Percentiles rank a stretch among this genome's conserved stretches.
These are phyloP conservation scores for Penicillium expansum DNA, from an alignment of 2,329 filamentous ascomycete genomes.

Conservation along the genomic window DNA sequence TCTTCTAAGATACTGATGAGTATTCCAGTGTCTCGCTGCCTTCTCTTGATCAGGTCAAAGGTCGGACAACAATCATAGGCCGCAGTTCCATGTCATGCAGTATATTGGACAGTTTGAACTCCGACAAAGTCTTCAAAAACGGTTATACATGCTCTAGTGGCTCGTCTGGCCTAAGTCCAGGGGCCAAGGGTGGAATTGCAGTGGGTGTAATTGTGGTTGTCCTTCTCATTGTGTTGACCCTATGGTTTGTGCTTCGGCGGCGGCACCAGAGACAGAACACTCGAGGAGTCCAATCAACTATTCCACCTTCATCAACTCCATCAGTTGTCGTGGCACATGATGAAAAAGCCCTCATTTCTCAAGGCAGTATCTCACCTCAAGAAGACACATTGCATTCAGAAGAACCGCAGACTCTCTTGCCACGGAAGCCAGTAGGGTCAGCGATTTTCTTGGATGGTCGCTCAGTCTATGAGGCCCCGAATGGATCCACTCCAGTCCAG, in stretches of 20 bases:
- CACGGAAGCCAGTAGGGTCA: slow-evolving; percentile 16
- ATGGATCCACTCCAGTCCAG: slow-evolving; percentile 9
- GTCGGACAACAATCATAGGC: slow-evolving; percentile 22
- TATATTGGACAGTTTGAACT: slow-evolving; percentile 14
- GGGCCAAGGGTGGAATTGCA: slow-evolving; percentile 33
- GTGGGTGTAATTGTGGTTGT: slow-evolving; percentile 42
- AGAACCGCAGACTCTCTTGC: slow-evolving; percentile 3
- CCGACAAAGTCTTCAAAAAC: slow-evolving; percentile 16
- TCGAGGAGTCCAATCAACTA: not conserved
- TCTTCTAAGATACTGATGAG: not conserved
- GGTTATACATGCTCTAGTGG: slow-evolving; percentile 21
- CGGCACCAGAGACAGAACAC: slow-evolving; percentile 10
- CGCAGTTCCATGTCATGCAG: slow-evolving; percentile 25
- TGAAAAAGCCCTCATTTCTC: slow-evolving; percentile 8
- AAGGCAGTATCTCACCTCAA: not conserved
- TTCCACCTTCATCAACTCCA: not conserved
- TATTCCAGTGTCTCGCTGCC: slow-evolving; percentile 24
- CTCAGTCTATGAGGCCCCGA: slow-evolving; percentile 18
- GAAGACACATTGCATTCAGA: not conserved
- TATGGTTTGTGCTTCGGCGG: slow-evolving; percentile 21
- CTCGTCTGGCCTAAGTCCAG: slow-evolving; percentile 20
- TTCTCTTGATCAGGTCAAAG: slow-evolving; percentile 24
- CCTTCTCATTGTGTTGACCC: slow-evolving; percentile 15
- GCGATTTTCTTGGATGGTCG: slow-evolving; percentile 15
- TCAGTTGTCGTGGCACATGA: not conserved